Evolutionary conservation across 176 grass and related monocot species (phyloP), one percentile per base, ranked within the genome.

Genomic region (Triticum dicoccoides): DNA sequence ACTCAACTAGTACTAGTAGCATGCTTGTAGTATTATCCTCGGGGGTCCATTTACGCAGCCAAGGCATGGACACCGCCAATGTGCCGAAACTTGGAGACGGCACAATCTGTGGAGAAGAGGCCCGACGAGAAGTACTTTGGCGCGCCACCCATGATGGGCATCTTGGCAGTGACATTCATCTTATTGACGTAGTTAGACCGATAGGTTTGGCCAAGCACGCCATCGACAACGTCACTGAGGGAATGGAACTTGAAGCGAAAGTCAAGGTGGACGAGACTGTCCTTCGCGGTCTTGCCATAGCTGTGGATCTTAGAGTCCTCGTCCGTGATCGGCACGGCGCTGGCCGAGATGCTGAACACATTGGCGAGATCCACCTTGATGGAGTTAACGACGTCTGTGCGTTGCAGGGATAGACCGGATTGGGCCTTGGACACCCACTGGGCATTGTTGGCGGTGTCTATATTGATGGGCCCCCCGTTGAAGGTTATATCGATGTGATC

Each of bases 201-300:
- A 52, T 89, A 89, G 0, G 54, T 85, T 20, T 89, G 82, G 58
- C 82, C 87, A 4, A 89, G 87, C 12, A 85, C 82, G 3, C 87
- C 87, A 45, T 79, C 65, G 45, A 92, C 91, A 11, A 20, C 17
- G 14, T 72, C 27, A 41, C 54, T 82, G 79, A 95, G 91, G 5
- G 71, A 80, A 23, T 89, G 73, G 37, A 95, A 95, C 80, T 89
- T 90, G 81, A 92, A 95, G 2, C 82, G 86, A 3, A 95, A 62
- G 37, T 95, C 90, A 6, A 95, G 85, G 85, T 95, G 90, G 11
- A 84, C 88, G 3, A 95, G 85, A 88, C 62, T 86, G 75, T 95
- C 88, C 15, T 81, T 41, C 18, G 8, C 11, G 7, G 35, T 85
- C 23, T 82, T 82, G 15, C 88, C 91, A 2, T 93, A 95, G 23